Base-by-base conservation (phyloP, 768 basidiomycete genomes). In the Hypholoma sublateritium region DNA sequence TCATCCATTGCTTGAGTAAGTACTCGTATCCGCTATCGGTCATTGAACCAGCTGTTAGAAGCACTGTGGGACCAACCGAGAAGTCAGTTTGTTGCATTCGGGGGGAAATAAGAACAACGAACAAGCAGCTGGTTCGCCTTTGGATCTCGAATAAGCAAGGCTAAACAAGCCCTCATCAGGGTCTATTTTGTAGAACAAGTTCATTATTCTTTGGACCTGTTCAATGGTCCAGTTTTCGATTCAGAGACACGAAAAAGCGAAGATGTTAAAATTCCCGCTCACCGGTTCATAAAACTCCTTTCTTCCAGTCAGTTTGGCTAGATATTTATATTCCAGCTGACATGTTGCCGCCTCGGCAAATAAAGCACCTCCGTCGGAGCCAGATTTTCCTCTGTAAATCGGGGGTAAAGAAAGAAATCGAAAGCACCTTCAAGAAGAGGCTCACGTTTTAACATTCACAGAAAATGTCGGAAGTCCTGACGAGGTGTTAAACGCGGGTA, bases 271-370 rank as follows among this genome's bases (percentile, higher is more conserved):
- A 11, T 32, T 7, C 28, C 2, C 56, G 61, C 51, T 22, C 51
- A 76, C 69, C 67, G 61, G 57, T 22, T 73, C 34, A 52, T 75
- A 84, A 61, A 81, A 88, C 25, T 80, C 77, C 13, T 75, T 72
- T 54, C 82, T 78, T 1, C 86, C 87, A 0, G 87, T 89, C 22
- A 86, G 62, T 59, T 87, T 81, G 0, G 87, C 85, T 1, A 91
- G 76, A 65, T 89, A 91, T 67, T 88, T 88, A 71, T 84, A 86
- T 68, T 91, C 89, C 16, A 91, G 69, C 69, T 89, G 87, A 59
- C 86, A 82, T 41, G 81, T 84, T 9, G 73, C 64, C 3, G 70
- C 69, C 60, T 79, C 78, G 13, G 78, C 71, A 24, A 74, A 76
- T 6, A 75, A 55, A 36, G 61, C 50, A 9, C 51, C 59, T 58